Base-by-base conservation (phyloP, 768 basidiomycete genomes). In the Boletales sp. region DNA sequence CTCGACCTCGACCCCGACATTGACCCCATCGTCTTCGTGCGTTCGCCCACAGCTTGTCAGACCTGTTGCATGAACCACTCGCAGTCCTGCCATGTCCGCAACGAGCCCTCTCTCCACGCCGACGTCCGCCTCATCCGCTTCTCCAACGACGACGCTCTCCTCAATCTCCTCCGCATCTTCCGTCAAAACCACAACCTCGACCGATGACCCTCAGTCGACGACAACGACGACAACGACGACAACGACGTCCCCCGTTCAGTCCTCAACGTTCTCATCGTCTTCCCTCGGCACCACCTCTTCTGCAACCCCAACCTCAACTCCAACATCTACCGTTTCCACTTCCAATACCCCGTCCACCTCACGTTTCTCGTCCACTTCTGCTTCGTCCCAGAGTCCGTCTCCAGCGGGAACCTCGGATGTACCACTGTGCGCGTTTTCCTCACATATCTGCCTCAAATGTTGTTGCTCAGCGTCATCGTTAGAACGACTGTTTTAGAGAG, bases 401-500 rank as follows among this genome's bases (percentile, higher is more conserved):
- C 34, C 53, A 32, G 17, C 18, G 28, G 44, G 14, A 36, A 21
- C 21, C 34, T 39, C 25, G 25, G 25, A 57, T 41, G 49, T 53
- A 21, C 63, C 66, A 53, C 34, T 58, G 65, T 68, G 56, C 12
- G 54, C 62, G 59, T 57, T 57, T 48, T 57, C 48, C 49, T 53
- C 45, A 55, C 51, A 48, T 44, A 43, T 25, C 35, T 18, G 15
- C 18, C 30, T 44, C 38, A 17, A 44, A n/a, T 25, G 35, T 47
- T 13, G 17, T 47, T 15, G 17, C 55, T 70, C 40, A 50, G 51
- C 36, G n/a, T 28, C 21, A 46, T 53, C 57, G 41, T 51, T 59
- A 86, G 84, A 49, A 74, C 76, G 19, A 85, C 80, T 2, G 63
- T 66, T 10, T 69, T 83, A 46, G 64, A 67, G 49, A 78, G 72